Conservation (phyloP, 345 rosid genomes). For the Hypericum androsaemum region DNA sequence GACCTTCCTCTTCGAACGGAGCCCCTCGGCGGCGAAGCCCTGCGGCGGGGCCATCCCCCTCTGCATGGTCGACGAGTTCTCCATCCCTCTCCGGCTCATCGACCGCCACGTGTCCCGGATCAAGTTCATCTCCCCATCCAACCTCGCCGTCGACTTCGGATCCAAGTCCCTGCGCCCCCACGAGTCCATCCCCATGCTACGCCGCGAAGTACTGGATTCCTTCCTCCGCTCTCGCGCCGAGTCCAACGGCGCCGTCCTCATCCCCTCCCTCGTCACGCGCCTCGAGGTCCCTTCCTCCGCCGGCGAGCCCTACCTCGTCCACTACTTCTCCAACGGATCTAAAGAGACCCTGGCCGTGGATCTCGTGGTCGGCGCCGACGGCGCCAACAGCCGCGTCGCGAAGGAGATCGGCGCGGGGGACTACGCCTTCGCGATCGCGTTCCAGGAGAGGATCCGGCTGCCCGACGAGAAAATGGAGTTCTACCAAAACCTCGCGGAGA, state of each 20-base stretch:
- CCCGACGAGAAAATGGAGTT: constrained; percentile 57
- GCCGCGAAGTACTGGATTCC: constrained; percentile 61
- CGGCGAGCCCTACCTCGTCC: constrained; percentile 39
- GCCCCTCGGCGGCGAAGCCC: constrained; percentile 47
- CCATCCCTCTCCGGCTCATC: constrained; percentile 45
- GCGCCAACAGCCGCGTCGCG: constrained; percentile 58
- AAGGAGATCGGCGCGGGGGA: constrained; percentile 42
- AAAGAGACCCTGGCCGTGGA: constrained; percentile 38
- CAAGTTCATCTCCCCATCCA: constrained; percentile 65
- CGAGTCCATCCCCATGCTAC: constrained; percentile 64
- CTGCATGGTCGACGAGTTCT: constrained; percentile 63
- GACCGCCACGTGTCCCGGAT: constrained; percentile 60
- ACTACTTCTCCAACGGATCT: constrained; percentile 29
- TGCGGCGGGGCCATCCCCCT: constrained; percentile 75
- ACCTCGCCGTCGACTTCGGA: constrained; percentile 52
- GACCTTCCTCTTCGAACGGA: constrained; percentile 60
- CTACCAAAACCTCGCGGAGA: constrained; percentile 53
- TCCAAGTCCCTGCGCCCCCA: constrained; percentile 38
- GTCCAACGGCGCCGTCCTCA: constrained; percentile 38
- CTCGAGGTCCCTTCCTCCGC: constrained; percentile 36
- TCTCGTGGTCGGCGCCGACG: constrained; percentile 52
- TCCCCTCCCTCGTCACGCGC: constrained; percentile 43
- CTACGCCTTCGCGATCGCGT: constrained; percentile 54
- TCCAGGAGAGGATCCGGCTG: constrained; percentile 53
- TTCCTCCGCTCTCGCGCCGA: constrained; percentile 54